phyloP scores from a whole-genome alignment of 768 basidiomycete genomes.

The Trichaptum fuscoviolaceum region DNA sequence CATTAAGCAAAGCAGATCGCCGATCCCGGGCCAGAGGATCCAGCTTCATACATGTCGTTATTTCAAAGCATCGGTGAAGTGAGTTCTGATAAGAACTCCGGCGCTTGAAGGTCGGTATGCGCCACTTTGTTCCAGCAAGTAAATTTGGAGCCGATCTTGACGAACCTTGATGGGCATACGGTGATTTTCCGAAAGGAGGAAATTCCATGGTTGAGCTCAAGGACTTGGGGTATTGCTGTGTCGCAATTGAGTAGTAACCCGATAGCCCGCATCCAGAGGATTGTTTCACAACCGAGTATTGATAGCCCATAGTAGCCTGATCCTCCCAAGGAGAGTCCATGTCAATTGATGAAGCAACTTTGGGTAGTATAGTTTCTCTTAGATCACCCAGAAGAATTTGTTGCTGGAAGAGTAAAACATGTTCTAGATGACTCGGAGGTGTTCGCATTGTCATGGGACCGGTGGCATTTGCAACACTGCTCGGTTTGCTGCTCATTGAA shows the following conservation, averaged over 20 bases:
- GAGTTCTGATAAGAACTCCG: not conserved
- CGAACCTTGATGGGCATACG: not conserved
- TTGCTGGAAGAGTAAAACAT: not conserved
- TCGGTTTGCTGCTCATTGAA: not conserved
- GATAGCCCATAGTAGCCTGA: not conserved
- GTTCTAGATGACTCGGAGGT: not conserved
- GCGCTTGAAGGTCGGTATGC: not conserved
- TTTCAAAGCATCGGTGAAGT: not conserved
- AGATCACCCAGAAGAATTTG: not conserved
- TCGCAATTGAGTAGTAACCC: not conserved
- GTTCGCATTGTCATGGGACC: not conserved
- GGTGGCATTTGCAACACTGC: not conserved
- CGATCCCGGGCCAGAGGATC: not conserved
- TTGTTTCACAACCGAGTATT: not conserved
- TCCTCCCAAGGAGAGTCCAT: not conserved
- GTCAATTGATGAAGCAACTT: not conserved
- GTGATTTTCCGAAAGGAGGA: not conserved
- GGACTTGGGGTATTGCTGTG: not conserved
- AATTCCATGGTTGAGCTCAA: not conserved
- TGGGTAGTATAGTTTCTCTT: not conserved
- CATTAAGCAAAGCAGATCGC: not conserved
- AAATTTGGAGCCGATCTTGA: not conserved
- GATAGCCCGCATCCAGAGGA: not conserved
- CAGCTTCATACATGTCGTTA: not conserved
- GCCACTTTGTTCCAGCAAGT: not conserved